Evolutionary conservation across 495 filamentous ascomycete genomes (phyloP), one percentile per base, ranked within the genome.

Genomic region (Podospora appendiculata): DNA sequence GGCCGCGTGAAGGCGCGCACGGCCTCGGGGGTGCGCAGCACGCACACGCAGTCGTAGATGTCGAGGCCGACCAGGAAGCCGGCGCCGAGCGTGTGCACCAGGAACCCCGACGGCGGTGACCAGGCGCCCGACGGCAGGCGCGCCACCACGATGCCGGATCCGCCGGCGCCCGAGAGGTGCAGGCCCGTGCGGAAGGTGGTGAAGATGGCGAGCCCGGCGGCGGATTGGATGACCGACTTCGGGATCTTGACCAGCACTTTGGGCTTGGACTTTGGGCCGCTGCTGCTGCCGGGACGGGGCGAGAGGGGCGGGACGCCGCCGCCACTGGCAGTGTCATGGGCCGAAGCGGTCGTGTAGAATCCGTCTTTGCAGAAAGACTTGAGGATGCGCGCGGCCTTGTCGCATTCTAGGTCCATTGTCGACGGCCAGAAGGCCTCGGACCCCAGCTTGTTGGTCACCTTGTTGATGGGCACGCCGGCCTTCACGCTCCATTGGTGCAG

Each of bases 381-480:
- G 35, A 93, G 62, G 41, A 93, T 91, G 9, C 88, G 77, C 39
- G 88, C 88, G 6, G 86, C 87, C 68, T 93, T 91, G 66, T 90
- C 85, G 66, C 79, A 81, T 71, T 93, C 88, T 58, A 84, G 86
- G 56, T 91, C 88, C 52, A 91, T 72, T 12, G 75, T 81, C 53
- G 84, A 88, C 11, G 88, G 88, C 87, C 87, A 90, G 63, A 90
- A 89, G 4, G 86, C 85, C 62, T 93, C 88, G 25, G 79, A 77
- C 45, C 87, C 87, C 10, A 91, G 70, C 53, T 79, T 81, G 67
- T 90, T 87, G 11, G 81, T 84, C 1, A 90, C 63, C 43, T 77
- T 81, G 61, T 90, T 90, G 50, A 90, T 80, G n/a, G 88, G 87
- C 36, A 74, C 78, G 13, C 83, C 81, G 19, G 58, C 61, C 51